Evolutionary conservation across 441 rosid species (phyloP).

Genomic region (Syzygium syzygioides): DNA sequence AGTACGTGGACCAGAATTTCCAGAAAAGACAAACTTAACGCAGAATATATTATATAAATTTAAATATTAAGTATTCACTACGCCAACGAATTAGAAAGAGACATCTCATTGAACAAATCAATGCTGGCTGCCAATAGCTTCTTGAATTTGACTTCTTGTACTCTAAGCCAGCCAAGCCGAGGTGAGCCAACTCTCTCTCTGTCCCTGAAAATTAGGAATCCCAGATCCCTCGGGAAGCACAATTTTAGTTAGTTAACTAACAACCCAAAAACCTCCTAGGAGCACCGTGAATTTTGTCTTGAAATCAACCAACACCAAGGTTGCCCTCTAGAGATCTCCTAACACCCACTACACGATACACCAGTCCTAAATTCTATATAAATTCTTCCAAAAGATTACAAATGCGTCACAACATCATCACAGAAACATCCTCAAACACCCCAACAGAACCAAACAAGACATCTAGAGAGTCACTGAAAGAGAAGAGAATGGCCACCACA

Average conservation of each 20-base stretch:
- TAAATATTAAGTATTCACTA: neutral
- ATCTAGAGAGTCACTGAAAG: neutral
- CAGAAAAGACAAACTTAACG: neutral
- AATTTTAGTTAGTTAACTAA: neutral
- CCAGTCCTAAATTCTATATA: neutral
- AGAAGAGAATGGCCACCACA: conserved; percentile 23
- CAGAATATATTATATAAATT: neutral
- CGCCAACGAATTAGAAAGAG: neutral
- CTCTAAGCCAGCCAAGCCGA: neutral
- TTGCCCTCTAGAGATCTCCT: neutral
- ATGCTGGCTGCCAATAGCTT: neutral
- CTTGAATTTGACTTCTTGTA: neutral
- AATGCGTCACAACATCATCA: neutral
- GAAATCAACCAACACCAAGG: neutral
- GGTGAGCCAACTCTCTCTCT: neutral
- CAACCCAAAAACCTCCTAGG: neutral
- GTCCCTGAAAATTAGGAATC: neutral
- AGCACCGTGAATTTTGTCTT: neutral
- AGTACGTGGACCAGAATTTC: neutral
- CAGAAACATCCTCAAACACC: neutral
- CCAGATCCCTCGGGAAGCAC: neutral
- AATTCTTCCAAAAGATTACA: neutral
- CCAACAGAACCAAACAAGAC: neutral
- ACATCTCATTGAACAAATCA: neutral
- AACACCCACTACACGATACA: neutral